Percentiles rank a stretch among this genome's conserved stretches.
Evolutionary conservation across 2,329 filamentous ascomycete species (phyloP).

Genomic region (Zasmidium cellare): DNA sequence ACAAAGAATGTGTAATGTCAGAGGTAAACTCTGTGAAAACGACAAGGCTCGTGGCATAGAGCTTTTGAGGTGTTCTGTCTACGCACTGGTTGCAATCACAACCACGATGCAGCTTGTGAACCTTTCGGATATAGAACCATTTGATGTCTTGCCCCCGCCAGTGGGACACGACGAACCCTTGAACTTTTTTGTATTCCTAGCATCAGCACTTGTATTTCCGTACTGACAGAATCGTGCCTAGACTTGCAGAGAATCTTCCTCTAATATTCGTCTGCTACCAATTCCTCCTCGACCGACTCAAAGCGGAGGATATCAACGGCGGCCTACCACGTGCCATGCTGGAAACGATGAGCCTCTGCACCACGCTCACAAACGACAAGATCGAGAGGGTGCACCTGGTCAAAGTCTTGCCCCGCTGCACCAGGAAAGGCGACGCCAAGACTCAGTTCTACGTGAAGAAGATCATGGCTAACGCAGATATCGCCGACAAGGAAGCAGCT

Average conservation of each 20-base stretch:
- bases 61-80: too few relatives aligned
- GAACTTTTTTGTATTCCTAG: too few relatives aligned
- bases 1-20: too few relatives aligned
- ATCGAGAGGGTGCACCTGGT: constrained; percentile 66
- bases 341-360: constrained; percentile 62
- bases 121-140: too few relatives aligned
- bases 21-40: too few relatives aligned
- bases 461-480: constrained; percentile 47
- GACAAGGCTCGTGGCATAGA: not conserved
- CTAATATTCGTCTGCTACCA: constrained; percentile 50
- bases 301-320: constrained; percentile 47
- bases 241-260: constrained; percentile 31
- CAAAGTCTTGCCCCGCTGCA: constrained; percentile 63
- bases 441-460: constrained; percentile 62
- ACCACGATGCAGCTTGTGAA: too few relatives aligned
- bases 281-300: constrained; percentile 50
- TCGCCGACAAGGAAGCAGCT: constrained; percentile 25
- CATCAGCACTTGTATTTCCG: not conserved
- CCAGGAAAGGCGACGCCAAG: constrained; percentile 65
- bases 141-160: too few relatives aligned
- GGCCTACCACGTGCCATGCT: constrained; percentile 43
- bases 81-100: too few relatives aligned
- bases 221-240: constrained; percentile 14
- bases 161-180: not conserved
- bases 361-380: constrained; percentile 60